Percentiles rank a stretch among this genome's conserved stretches.
phyloP scores from a whole-genome alignment of 257 asterid genomes.

The Cynanchum wilfordii region DNA sequence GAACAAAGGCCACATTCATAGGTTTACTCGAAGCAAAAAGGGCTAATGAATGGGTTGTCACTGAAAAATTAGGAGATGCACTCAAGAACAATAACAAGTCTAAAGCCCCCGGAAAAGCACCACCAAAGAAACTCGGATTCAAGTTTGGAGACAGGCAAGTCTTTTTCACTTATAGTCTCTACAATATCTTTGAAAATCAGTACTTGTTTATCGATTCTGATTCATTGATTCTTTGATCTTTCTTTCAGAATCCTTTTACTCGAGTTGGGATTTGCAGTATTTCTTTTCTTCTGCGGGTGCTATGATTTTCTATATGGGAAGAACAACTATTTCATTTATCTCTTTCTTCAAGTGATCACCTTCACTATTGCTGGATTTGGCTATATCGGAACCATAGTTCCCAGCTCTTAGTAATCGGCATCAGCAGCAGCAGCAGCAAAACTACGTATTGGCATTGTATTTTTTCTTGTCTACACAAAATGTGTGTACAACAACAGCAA shows the following conservation, averaged over 20 bases:
- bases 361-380: constrained; percentile 90
- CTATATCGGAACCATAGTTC: constrained; percentile 80
- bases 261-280: constrained; percentile 72
- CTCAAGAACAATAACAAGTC: constrained; percentile 47
- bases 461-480: constrained; percentile 28
- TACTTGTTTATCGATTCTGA: neutral
- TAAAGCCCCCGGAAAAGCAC: constrained; percentile 18
- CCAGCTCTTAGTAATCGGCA: constrained; percentile 32
- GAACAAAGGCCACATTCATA: constrained; percentile 91
- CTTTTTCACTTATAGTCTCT: too few species aligned
- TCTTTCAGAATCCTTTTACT: constrained; percentile 53
- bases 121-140: constrained; percentile 35
- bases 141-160: constrained; percentile 66
- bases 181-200: too few species aligned
- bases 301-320: constrained; percentile 78
- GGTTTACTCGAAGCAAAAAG: constrained; percentile 83
- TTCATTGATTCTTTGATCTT: neutral
- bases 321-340: constrained; percentile 68
- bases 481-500: constrained; percentile 33
- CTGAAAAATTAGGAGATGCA: constrained; percentile 88
- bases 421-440: neutral
- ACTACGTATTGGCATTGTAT: constrained; percentile 10
- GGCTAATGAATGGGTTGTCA: constrained; percentile 96
- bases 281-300: constrained; percentile 85
- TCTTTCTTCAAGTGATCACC: constrained; percentile 77